These are phyloP conservation scores for Phytophthora hibernalis DNA, from an alignment of 352 stramenopile species.

Conservation along the genomic window DNA sequence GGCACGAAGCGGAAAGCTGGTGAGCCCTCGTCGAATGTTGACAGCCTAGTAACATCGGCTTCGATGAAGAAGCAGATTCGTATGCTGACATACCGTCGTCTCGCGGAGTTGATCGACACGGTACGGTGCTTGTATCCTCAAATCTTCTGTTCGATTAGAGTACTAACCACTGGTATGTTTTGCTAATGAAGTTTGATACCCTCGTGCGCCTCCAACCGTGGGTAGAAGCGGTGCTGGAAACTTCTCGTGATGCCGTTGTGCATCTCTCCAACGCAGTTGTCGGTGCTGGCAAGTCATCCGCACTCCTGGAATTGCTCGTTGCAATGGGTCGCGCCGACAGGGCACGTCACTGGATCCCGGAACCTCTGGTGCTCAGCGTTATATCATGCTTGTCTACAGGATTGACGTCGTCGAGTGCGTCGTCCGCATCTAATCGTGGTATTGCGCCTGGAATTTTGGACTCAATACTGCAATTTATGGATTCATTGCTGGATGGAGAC, in stretches of 20 bases:
- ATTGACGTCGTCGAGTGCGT: constrained; percentile 36
- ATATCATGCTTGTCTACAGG: constrained; percentile 76
- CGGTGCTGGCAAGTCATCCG: constrained; percentile 77
- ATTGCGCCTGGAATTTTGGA: constrained; percentile 77
- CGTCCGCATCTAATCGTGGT: constrained; percentile 43
- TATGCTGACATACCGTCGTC: constrained; percentile 75
- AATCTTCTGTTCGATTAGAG: neutral
- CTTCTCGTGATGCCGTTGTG: constrained; percentile 60
- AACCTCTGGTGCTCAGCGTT: constrained; percentile 52
- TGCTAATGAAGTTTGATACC: constrained; percentile 62
- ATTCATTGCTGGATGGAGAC: constrained; percentile 79
- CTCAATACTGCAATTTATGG: constrained; percentile 79
- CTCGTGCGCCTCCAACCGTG: constrained; percentile 70
- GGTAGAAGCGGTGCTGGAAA: constrained; percentile 56
- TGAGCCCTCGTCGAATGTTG: constrained; percentile 6
- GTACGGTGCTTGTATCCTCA: constrained; percentile 20
- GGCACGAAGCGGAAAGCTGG: constrained; percentile 35
- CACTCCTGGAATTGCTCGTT: constrained; percentile 80
- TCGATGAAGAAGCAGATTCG: constrained; percentile 86
- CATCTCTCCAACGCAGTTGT: constrained; percentile 78
- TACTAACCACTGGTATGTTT: constrained; percentile 19
- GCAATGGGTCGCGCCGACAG: constrained; percentile 55
- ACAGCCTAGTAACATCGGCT: constrained; percentile 33
- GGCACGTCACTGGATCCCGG: constrained; percentile 48
- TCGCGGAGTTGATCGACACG: constrained; percentile 79